A percentile compares a stretch with the other conserved stretches of the same genome.
Conservation (phyloP, 2,329 filamentous ascomycete species). For the Fusarium sulawesiense region DNA sequence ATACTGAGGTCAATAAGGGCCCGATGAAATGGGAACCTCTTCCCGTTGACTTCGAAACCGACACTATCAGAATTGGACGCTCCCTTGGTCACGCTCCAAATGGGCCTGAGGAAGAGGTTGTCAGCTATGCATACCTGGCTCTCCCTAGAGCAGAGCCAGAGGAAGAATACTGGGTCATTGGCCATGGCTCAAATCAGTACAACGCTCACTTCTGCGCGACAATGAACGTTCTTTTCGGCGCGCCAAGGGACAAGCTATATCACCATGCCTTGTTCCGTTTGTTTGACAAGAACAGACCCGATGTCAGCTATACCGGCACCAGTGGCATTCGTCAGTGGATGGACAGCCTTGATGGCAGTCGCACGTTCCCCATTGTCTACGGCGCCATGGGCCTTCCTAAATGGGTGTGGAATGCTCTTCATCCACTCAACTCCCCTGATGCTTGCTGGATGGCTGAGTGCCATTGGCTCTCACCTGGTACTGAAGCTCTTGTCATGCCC, state of each 20-base stretch:
- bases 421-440: constrained; percentile 27
- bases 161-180: neutral
- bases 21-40: constrained; percentile 40
- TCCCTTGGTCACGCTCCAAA: constrained; percentile 2
- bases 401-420: constrained; percentile 31
- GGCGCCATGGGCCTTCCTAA: constrained; percentile 28
- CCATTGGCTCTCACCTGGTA: neutral
- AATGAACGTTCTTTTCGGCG: constrained; percentile 45
- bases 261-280: constrained; percentile 39
- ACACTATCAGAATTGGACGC: constrained; percentile 34
- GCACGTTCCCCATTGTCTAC: constrained; percentile 15
- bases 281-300: constrained; percentile 11
- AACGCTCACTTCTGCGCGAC: constrained; percentile 41
- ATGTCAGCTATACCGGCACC: neutral
- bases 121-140: constrained; percentile 38
- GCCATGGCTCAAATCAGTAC: constrained; percentile 46
- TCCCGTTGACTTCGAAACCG: constrained; percentile 19
- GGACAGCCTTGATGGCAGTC: neutral
- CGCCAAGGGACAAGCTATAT: neutral
- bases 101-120: constrained; percentile 5
- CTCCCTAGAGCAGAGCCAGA: constrained; percentile 30
- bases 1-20: neutral
- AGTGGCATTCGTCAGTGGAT: neutral
- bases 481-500: constrained; percentile 30
- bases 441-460: constrained; percentile 31